Evolutionary conservation across 2,329 filamentous ascomycete genomes (phyloP).

Genomic region (Dactylella cylindrospora): DNA sequence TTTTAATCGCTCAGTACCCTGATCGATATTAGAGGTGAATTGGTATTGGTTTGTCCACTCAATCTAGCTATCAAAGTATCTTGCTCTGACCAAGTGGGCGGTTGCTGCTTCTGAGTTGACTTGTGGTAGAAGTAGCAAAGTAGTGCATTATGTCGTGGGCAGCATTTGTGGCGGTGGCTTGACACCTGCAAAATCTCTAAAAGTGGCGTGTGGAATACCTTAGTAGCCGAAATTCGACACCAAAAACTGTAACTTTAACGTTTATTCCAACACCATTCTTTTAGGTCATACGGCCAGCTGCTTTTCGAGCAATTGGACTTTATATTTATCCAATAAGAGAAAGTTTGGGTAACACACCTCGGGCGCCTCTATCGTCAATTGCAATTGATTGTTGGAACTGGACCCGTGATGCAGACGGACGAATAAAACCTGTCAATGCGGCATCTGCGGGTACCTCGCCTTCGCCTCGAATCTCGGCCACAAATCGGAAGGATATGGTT

Average conservation of each 20-base stretch:
- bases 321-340: too few species aligned
- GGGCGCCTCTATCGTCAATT: too few species aligned
- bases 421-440: slow-evolving; percentile 26
- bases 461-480: not conserved
- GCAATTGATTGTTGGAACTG: too few species aligned
- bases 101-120: slow-evolving; percentile 5
- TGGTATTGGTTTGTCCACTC: not conserved
- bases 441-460: slow-evolving; percentile 1
- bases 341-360: too few species aligned
- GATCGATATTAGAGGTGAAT: not conserved
- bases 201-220: slow-evolving; percentile 44
- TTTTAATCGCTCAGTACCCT: not conserved
- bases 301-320: too few species aligned
- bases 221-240: too few species aligned
- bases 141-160: slow-evolving; percentile 24
- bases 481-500: slow-evolving; percentile 29
- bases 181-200: slow-evolving; percentile 23
- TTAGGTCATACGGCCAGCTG: too few species aligned
- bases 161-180: slow-evolving; percentile 30
- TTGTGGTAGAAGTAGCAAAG: slow-evolving; percentile 2
- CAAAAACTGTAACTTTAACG: too few species aligned
- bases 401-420: slow-evolving; percentile 6
- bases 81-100: not conserved
- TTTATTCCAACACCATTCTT: too few species aligned
- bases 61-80: not conserved